Evolutionary conservation across 1,139 yeast genomes (phyloP), one percentile per base, ranked within the genome.

Genomic region (Lodderomyces oxycetoniae): DNA sequence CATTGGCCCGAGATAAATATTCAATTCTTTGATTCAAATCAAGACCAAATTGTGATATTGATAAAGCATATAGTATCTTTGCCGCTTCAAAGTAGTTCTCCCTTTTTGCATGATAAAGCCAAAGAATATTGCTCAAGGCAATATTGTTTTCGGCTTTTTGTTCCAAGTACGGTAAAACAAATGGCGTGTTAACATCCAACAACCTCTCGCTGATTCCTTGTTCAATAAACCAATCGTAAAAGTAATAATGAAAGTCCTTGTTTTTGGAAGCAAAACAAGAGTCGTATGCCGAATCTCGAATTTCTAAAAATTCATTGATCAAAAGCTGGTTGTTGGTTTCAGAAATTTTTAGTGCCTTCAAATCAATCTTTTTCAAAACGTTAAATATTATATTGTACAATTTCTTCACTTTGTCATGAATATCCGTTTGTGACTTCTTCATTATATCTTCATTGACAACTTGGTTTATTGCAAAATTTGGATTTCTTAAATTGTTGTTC

Each of bases 181-280:
- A 89, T 8, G 91, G 87, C 0, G 97, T 86, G 36, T 83, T 82
- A 40, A 89, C 71, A 33, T 82, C 86, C 44, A 91, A 65, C 30
- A 93, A 64, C 39, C 88, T 74, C 37, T 83, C 93, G 42, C 85
- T 81, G 23, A 79, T 72, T 2, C 87, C 89, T 52, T 85, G 85
- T 30, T 71, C 63, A 27, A 88, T 79, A 48, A 87, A 80, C 97
- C 98, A 93, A 52, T 86, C 94, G 55, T 93, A 93, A 45, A 91
- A 76, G 45, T 85, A 84, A 56, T 81, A 87, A 45, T 93, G 98
- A 69, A 93, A 93, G 11, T 77, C 57, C 50, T 81, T 86, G 51
- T 91, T 97, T 32, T 73, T 68, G 32, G 83, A 80, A 10, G 74
- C 73, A 49, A 87, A 78, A 42, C 94, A 86, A 9, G 83, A 72